Evolutionary conservation across 306 rosid species (phyloP).

Genomic region (Acacia melanoxylon): DNA sequence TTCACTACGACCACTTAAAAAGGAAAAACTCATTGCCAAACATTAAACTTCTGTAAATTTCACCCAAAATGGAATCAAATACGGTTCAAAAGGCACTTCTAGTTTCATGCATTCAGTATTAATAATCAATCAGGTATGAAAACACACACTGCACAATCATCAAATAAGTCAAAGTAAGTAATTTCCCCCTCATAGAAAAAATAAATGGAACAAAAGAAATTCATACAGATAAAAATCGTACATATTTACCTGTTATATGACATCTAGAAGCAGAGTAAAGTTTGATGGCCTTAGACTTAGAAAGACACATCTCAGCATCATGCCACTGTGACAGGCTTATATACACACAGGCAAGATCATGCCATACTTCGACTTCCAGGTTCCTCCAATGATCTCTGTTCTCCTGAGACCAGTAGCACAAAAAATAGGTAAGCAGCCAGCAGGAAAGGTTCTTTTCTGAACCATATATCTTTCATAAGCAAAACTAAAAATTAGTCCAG

Average conservation of each 20-base stretch:
- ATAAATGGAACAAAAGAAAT: neutral
- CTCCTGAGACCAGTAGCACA: constrained; percentile 46
- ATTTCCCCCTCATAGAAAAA: neutral
- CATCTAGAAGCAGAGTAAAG: constrained; percentile 66
- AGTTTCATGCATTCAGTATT: constrained; percentile 2
- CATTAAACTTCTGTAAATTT: neutral
- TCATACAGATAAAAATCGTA: neutral
- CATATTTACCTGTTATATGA: constrained; percentile 66
- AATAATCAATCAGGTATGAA: neutral
- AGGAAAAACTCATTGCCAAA: neutral
- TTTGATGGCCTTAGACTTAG: constrained; percentile 72
- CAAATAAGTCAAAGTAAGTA: neutral
- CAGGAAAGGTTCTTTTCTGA: constrained; percentile 16
- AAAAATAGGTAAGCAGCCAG: constrained; percentile 17
- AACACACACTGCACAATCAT: neutral
- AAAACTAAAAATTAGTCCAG: neutral
- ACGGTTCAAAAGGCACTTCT: neutral
- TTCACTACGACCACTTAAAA: neutral
- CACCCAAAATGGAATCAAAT: neutral
- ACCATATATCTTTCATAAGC: neutral
- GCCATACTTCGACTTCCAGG: constrained; percentile 84
- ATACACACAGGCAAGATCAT: constrained; percentile 75
- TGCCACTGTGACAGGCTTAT: constrained; percentile 68
- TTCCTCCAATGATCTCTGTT: constrained; percentile 48
- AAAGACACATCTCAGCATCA: constrained; percentile 80